phyloP scores from a whole-genome alignment of 2,329 filamentous ascomycete species.

The Xylariaceae sp. region DNA sequence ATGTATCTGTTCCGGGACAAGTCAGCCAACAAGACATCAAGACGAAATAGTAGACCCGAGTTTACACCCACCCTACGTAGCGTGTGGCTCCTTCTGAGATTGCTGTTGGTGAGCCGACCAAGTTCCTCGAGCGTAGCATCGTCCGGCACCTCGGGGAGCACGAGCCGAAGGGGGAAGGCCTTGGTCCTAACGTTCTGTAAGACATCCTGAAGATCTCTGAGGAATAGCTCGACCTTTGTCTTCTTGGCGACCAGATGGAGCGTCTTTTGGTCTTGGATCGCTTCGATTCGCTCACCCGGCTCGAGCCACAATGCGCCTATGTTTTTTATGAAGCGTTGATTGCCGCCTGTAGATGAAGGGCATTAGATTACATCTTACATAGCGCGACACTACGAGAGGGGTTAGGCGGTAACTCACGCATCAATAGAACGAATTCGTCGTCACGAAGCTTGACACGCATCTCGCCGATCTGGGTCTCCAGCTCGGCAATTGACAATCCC shows the following conservation, averaged over 20 bases:
- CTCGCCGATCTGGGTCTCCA: constrained; percentile 38
- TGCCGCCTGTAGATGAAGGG: constrained; percentile 28
- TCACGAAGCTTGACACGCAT: constrained; percentile 36
- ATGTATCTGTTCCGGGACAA: constrained; percentile 20
- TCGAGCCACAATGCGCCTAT: constrained; percentile 30
- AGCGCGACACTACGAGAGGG: no score
- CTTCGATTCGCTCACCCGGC: constrained; percentile 35
- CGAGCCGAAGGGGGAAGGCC: constrained; percentile 22
- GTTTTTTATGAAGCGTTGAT: constrained; percentile 30
- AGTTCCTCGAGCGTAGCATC: constrained; percentile 32
- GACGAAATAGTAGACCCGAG: background rate
- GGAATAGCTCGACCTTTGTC: constrained; percentile 31
- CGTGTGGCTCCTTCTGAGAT: constrained; percentile 17
- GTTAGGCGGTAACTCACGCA: constrained; percentile 33
- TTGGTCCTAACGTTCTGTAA: constrained; percentile 25
- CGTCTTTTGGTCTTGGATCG: constrained; percentile 24
- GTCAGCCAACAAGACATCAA: constrained; percentile 2
- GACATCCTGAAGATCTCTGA: constrained; percentile 30
- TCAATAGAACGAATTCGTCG: constrained; percentile 40
- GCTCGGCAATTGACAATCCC: constrained; percentile 44
- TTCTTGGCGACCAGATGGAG: constrained; percentile 35
- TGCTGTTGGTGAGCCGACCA: constrained; percentile 33
- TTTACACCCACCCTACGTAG: constrained; percentile 22
- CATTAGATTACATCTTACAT: no score
- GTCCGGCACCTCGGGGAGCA: constrained; percentile 22